These are phyloP conservation scores for Fusarium sp. DNA, from an alignment of 2,329 filamentous ascomycete genomes.

Conservation along the genomic window DNA sequence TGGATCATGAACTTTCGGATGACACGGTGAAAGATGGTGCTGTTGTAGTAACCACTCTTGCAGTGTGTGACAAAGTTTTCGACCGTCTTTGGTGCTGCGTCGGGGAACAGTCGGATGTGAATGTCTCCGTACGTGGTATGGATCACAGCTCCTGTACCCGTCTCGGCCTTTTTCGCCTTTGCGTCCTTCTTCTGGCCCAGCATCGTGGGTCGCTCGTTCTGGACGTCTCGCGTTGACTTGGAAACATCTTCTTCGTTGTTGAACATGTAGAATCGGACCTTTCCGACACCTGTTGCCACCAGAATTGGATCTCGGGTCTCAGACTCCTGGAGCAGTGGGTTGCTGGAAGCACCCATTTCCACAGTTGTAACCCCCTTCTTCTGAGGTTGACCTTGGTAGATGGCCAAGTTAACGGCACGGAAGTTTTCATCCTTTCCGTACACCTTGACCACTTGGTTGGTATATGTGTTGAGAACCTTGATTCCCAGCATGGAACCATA, in stretches of 20 bases:
- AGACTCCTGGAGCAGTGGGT: slow-evolving; percentile 92
- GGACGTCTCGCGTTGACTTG: slow-evolving; percentile 88
- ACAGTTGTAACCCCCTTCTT: slow-evolving; percentile 94
- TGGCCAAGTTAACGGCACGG: slow-evolving; percentile 81
- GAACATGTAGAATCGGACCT: slow-evolving; percentile 97
- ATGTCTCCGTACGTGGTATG: slow-evolving; percentile 97
- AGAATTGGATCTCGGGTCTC: slow-evolving; percentile 92
- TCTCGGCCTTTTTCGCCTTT: slow-evolving; percentile 71
- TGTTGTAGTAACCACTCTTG: slow-evolving; percentile 94
- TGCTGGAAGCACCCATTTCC: slow-evolving; percentile 95
- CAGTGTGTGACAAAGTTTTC: slow-evolving; percentile 98
- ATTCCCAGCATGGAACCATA: slow-evolving; percentile 93
- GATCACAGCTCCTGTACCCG: slow-evolving; percentile 82
- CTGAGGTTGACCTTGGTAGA: slow-evolving; percentile 96
- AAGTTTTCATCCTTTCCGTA: slow-evolving; percentile 93
- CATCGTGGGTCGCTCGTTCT: slow-evolving; percentile 90
- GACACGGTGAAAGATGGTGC: slow-evolving; percentile 95
- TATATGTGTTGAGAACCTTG: slow-evolving; percentile 96
- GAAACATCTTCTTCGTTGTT: slow-evolving; percentile 88
- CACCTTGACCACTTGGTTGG: slow-evolving; percentile 90
- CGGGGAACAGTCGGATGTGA: slow-evolving; percentile 90
- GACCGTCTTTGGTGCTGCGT: slow-evolving; percentile 91
- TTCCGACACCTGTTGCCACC: slow-evolving; percentile 84
- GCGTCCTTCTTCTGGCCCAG: slow-evolving; percentile 68
- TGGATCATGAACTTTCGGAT: slow-evolving; percentile 99